Base-by-base conservation (phyloP, 192 early-diverging fungal genomes). In the Linnemannia zychae region DNA sequence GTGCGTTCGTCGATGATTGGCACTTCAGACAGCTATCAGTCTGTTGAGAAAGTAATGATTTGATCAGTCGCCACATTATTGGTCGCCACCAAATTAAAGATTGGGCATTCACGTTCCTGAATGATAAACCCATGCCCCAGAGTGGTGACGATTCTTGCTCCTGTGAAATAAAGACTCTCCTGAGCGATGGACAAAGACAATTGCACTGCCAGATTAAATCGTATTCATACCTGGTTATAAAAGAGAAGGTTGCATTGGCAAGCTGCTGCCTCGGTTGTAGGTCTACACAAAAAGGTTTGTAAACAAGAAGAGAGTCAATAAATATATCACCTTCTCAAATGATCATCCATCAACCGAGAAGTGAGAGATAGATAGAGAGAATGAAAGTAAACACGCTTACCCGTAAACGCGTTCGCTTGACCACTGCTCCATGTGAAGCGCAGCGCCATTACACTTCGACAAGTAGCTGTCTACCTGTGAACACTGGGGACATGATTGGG, bases 221-320 rank as follows among this genome's bases (percentile, higher is more conserved):
- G 18, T 20, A 40, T 13, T 28, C 31, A 40, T 82, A 82, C 81
- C 81, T 73, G 71, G 36, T 46, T 31, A 31, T 77, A 82, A 68
- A 46, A 77, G 71, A 77, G 76, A 46, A 77, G 60, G 50, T 77
- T 77, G 65, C 81, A 82, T 75, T 71, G 75, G 34, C 81, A 40
- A 38, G 18, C 36, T 38, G 34, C 67, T 38, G 67, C 67, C 2
- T 40, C 67, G 2, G 28, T 28, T 0, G n/a, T 18, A 40, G 70
- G 40, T 46, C 28, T 71, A 47, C 69, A 28, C 66, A 16, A 71
- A 47, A 15, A 46, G 47, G 37, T 44, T 20, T 11, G 44, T 7
- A n/a, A 24, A 28, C 15, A 40, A 71, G 3, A 24, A 3, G n/a
- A 31, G 49, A 13, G 57, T 63, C 28, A 63, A 28, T 22, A 15